These are phyloP conservation scores for Prunus yedoensis DNA, from an alignment of 331 rosid species.

Conservation along the genomic window DNA sequence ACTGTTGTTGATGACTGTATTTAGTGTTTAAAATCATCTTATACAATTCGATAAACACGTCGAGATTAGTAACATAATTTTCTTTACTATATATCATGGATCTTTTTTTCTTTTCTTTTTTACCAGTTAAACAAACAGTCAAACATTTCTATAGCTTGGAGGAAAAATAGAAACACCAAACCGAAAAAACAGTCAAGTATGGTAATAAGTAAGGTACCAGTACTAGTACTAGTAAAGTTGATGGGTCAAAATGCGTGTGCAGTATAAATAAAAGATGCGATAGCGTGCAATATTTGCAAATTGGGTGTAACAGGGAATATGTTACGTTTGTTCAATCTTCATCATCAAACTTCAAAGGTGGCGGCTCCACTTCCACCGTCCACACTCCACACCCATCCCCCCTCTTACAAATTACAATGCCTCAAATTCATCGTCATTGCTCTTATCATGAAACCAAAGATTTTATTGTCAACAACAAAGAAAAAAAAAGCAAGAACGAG, in stretches of 20 bases:
- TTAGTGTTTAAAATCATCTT: background rate
- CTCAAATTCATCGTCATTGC: too few relatives aligned
- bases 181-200: too few relatives aligned
- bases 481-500: too few relatives aligned
- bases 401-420: background rate
- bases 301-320: conserved; percentile 2
- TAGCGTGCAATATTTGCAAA: background rate
- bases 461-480: too few relatives aligned
- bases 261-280: background rate
- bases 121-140: too few relatives aligned
- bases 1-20: background rate
- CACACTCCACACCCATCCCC: background rate
- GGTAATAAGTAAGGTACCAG: too few relatives aligned
- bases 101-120: too few relatives aligned
- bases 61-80: too few relatives aligned
- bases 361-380: background rate
- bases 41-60: background rate
- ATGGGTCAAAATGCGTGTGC: background rate
- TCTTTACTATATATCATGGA: too few relatives aligned
- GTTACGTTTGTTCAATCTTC: background rate
- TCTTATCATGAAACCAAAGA: too few relatives aligned
- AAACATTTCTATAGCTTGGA: too few relatives aligned
- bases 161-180: too few relatives aligned
- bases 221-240: background rate
- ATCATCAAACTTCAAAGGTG: background rate